Base-by-base conservation (phyloP, 1,284 basidiomycete genomes). In the Puccinia horiana region DNA sequence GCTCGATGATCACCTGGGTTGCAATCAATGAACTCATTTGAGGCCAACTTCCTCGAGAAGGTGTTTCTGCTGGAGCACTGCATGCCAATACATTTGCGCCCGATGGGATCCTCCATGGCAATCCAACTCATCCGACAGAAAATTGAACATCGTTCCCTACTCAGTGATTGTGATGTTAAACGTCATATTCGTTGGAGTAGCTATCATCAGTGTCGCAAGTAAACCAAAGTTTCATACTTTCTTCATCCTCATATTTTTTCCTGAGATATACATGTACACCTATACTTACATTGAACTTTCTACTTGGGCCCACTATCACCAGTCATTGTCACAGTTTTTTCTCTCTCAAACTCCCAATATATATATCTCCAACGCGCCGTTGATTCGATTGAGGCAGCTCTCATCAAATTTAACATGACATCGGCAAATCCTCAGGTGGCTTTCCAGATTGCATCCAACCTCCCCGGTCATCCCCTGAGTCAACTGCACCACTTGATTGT, bases 81-180 rank as follows among this genome's bases (percentile, higher is more conserved):
- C 79, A 35, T 81, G 79, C 61, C 79, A 81, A 49, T 81, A 81
- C 44, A 81, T 81, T 37, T 81, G 79, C 37, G 79, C 79, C 23
- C 40, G 79, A 81, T 81, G 79, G 79, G 79, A 81, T 75, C 79
- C 79, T 52, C 70, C 72, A 3, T 81, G 79, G 79, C 79, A 81
- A 40, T 81, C 70, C 35, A 63, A 73, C 32, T 80, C 78, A 23
- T 70, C 69, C 14, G 78, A 80, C 49, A 52, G 78, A 40, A 80
- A 80, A 32, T 58, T 80, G 18, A 80, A 80, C 54, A 54, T 80
- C n/a, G 78, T 80, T 12, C 78, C 78, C 18, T 63, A 70, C 37
- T 54, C 78, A 40, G 78, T 80, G 11, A 70, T 80, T 42, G 52
- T 80, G 56, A 80, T 73, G 65, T 40, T 80, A 23, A 80, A 80